phyloP scores from a whole-genome alignment of 768 basidiomycete species.

The Pleurotus cornucopiae region DNA sequence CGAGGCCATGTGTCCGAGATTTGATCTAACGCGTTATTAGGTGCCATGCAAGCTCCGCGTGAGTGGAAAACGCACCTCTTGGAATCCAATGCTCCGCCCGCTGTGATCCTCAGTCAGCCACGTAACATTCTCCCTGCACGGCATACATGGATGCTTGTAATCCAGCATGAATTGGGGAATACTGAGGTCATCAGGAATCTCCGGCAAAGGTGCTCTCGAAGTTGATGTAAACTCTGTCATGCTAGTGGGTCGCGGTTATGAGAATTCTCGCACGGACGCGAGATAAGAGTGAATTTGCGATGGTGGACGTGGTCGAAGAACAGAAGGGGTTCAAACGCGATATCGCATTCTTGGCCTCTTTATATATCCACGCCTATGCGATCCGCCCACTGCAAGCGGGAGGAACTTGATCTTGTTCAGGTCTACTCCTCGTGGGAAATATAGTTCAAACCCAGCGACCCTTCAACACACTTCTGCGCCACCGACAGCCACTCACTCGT shows the following conservation, averaged over 20 bases:
- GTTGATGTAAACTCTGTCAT: conserved; percentile 6
- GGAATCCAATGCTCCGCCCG: conserved; percentile 36
- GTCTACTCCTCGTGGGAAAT: background rate
- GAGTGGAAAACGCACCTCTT: conserved; percentile 34
- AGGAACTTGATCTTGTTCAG: conserved; percentile 1
- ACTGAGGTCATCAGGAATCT: conserved; percentile 58
- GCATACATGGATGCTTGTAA: conserved; percentile 33
- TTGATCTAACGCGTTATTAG: conserved; percentile 35
- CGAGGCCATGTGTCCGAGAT: conserved; percentile 44
- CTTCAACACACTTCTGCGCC: background rate
- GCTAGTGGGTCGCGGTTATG: conserved; percentile 12
- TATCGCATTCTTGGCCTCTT: background rate
- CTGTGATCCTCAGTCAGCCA: conserved; percentile 60
- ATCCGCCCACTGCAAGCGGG: background rate
- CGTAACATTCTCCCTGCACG: conserved; percentile 37
- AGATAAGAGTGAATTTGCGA: background rate
- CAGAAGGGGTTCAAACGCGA: background rate
- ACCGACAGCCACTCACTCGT: conserved; percentile 3
- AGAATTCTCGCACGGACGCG: conserved; percentile 1
- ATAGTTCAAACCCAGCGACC: background rate
- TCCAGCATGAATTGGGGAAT: conserved; percentile 67
- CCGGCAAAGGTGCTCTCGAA: conserved; percentile 23
- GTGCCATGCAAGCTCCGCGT: too few species aligned
- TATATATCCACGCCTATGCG: background rate
- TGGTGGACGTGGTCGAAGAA: background rate